These are phyloP conservation scores for Chytriomyces hyalinus DNA, from an alignment of 192 early-diverging fungal genomes.

Conservation along the genomic window DNA sequence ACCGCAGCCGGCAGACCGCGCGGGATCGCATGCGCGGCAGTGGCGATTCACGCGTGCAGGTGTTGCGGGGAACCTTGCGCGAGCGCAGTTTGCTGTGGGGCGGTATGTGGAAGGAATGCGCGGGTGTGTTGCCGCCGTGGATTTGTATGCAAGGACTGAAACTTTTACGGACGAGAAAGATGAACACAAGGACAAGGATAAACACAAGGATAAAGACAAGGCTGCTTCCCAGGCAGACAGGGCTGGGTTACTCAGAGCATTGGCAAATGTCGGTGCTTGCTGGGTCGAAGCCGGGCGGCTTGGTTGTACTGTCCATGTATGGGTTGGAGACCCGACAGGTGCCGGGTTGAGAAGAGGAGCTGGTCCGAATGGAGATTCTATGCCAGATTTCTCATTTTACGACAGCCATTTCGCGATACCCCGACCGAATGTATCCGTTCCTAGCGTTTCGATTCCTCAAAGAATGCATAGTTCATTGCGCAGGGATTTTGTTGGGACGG, in stretches of 20 bases:
- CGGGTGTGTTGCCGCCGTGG: conserved; percentile 5
- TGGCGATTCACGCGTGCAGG: conserved; percentile 10
- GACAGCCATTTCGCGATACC: not conserved
- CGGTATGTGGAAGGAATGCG: conserved; percentile 8
- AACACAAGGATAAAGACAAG: not conserved
- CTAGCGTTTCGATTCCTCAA: not conserved
- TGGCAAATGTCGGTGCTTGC: conserved; percentile 18
- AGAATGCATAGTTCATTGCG: not conserved
- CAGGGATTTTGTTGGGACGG: not conserved
- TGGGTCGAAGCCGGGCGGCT: conserved; percentile 20
- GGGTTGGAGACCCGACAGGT: not conserved
- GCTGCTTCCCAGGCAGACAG: conserved; percentile 4
- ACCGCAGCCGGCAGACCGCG: conserved; percentile 10
- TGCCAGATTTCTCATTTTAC: not conserved
- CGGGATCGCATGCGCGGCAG: conserved; percentile 3
- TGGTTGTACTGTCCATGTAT: conserved; percentile 3
- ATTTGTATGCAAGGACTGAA: not conserved
- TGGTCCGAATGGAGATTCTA: not conserved
- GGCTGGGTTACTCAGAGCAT: not conserved
- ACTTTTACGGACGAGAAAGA: too few species aligned
- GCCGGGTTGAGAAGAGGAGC: not conserved
- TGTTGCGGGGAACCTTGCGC: conserved; percentile 2
- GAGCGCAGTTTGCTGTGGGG: conserved; percentile 21
- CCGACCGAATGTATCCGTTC: not conserved
- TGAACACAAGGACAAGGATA: not conserved